These are phyloP conservation scores for Fusarium buharicum DNA, from an alignment of 2,329 filamentous ascomycete genomes.

Conservation along the genomic window DNA sequence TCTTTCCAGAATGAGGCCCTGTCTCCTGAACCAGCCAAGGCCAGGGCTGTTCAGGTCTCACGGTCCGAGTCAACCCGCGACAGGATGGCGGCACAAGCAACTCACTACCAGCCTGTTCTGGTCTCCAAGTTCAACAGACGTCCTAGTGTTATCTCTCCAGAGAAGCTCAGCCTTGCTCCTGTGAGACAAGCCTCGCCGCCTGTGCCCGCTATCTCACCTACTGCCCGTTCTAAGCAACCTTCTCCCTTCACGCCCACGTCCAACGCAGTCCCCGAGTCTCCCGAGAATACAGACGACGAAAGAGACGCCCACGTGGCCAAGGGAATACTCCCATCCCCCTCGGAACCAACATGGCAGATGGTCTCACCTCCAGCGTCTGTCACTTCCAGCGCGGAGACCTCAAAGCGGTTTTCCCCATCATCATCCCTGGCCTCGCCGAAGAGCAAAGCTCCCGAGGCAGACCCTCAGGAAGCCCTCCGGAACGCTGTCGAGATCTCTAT, in stretches of 20 bases:
- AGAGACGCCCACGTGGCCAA: constrained; percentile 42
- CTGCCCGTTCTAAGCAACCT: constrained; percentile 20
- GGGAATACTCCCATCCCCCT: constrained; percentile 50
- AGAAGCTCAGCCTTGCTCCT: constrained; percentile 14
- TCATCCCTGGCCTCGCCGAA: constrained; percentile 41
- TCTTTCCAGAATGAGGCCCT: constrained; percentile 46
- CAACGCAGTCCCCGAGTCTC: constrained; percentile 55
- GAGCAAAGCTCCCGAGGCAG: constrained; percentile 31
- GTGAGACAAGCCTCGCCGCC: constrained; percentile 28
- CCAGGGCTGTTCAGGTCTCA: constrained; percentile 29
- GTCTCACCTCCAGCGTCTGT: constrained; percentile 54
- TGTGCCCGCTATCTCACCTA: constrained; percentile 10
- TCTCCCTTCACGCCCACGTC: constrained; percentile 40
- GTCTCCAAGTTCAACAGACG: constrained; percentile 46
- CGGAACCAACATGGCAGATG: constrained; percentile 61
- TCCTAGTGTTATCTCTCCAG: constrained; percentile 14
- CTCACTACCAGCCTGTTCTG: constrained; percentile 23
- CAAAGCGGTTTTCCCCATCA: constrained; percentile 27
- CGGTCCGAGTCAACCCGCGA: constrained; percentile 14
- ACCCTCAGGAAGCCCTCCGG: constrained; percentile 53
- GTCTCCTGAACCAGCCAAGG: constrained; percentile 12
- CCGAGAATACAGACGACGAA: constrained; percentile 45
- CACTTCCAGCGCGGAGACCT: constrained; percentile 35
- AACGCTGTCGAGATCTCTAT: constrained; percentile 73
- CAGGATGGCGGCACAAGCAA: constrained; percentile 10